Percentiles rank a stretch among this genome's conserved stretches.
Conservation (phyloP, 768 basidiomycete species). For the Hebeloma cylindrosporum region DNA sequence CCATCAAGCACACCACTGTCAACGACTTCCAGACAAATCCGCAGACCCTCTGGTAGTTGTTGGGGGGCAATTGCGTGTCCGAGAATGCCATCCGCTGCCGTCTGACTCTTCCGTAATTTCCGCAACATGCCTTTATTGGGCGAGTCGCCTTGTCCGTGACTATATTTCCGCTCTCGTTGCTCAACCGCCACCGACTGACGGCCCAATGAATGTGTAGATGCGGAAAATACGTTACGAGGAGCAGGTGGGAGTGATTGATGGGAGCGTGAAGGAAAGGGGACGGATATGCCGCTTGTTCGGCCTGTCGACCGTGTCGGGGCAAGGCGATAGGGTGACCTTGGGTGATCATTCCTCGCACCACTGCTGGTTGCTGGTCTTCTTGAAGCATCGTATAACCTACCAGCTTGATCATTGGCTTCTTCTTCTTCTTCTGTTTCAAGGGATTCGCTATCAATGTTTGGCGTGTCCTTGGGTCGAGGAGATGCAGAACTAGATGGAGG, state of each 20-base stretch:
- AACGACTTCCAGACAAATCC: slow-evolving; percentile 82
- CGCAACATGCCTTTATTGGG: slow-evolving; percentile 57
- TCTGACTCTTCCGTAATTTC: slow-evolving; percentile 67
- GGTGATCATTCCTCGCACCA: slow-evolving; percentile 60
- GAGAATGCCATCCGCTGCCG: slow-evolving; percentile 46
- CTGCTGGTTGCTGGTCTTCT: slow-evolving; percentile 29
- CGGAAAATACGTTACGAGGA: slow-evolving; percentile 52
- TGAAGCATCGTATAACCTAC: slow-evolving; percentile 39
- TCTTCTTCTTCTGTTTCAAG: slow-evolving; percentile 70
- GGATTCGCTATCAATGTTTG: slow-evolving; percentile 73
- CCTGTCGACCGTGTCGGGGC: slow-evolving; percentile 42
- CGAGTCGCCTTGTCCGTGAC: slow-evolving; percentile 38
- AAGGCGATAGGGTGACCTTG: slow-evolving; percentile 74
- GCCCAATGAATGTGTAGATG: slow-evolving; percentile 76
- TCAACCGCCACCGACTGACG: slow-evolving; percentile 59
- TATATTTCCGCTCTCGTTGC: slow-evolving; percentile 48
- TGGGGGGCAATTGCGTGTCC: slow-evolving; percentile 66
- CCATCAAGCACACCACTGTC: slow-evolving; percentile 87
- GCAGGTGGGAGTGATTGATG: slow-evolving; percentile 76
- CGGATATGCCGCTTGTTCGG: slow-evolving; percentile 42
- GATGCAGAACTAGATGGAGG: slow-evolving; percentile 34
- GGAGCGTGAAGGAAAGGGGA: slow-evolving; percentile 80
- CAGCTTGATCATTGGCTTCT: slow-evolving; percentile 56
- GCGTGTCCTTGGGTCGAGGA: slow-evolving; percentile 52
- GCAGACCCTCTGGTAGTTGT: slow-evolving; percentile 84